Percentiles rank a stretch among this genome's conserved stretches.
These are phyloP conservation scores for Rosa multiflora DNA, from an alignment of 306 rosid species.

Conservation along the genomic window DNA sequence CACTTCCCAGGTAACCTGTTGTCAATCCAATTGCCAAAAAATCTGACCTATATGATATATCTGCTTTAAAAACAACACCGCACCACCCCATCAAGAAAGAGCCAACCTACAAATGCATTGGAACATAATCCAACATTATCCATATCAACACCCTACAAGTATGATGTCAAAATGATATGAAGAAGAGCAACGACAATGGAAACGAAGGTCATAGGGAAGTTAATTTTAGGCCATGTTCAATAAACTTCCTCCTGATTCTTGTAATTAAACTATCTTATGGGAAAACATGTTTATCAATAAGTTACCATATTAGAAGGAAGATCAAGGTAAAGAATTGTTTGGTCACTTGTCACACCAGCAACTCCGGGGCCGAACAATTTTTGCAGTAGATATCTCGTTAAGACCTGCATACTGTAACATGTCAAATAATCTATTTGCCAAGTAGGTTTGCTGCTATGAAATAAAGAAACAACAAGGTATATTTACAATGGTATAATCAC, in stretches of 20 bases:
- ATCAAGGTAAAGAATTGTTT: slow-evolving; percentile 62
- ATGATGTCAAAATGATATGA: slow-evolving; percentile 9
- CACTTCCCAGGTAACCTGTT: slow-evolving; percentile 90
- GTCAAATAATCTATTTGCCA: slow-evolving; percentile 7
- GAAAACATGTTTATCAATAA: slow-evolving; percentile 12
- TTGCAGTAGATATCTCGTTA: slow-evolving; percentile 73
- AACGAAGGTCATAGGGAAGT: not conserved
- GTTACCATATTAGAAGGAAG: slow-evolving; percentile 89
- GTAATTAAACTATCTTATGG: not conserved
- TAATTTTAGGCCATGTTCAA: not conserved
- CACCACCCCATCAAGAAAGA: slow-evolving; percentile 95
- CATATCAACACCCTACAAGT: too few relatives aligned
- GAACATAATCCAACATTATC: not conserved
- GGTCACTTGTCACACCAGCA: slow-evolving; percentile 56
- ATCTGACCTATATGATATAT: slow-evolving; percentile 61
- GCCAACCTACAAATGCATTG: slow-evolving; percentile 55
- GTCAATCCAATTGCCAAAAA: slow-evolving; percentile 66
- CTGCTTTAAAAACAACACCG: slow-evolving; percentile 76
- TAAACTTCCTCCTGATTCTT: not conserved
- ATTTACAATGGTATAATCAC: not conserved
- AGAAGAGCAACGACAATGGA: slow-evolving; percentile 11
- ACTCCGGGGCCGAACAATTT: slow-evolving; percentile 72
- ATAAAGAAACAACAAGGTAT: not conserved
- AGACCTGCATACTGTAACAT: slow-evolving; percentile 43
- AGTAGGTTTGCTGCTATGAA: not conserved